Evolutionary conservation across 1,284 basidiomycete species (phyloP).

Genomic region (Porogramme epimiltina): DNA sequence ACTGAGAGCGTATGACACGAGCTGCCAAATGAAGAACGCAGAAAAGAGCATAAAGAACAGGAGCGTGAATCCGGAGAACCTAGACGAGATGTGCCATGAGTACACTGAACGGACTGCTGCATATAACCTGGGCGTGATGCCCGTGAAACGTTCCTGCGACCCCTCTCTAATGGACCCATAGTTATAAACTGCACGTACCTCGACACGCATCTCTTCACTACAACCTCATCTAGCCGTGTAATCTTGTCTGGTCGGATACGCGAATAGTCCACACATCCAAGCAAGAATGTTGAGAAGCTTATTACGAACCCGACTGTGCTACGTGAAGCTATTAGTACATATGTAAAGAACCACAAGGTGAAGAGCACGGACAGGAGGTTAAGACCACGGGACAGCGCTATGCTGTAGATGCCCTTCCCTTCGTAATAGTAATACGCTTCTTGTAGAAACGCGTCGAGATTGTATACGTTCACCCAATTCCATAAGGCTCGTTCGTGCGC

Average conservation of each 20-base stretch:
- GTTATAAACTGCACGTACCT: conserved; percentile 50
- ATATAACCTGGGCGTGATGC: too few species aligned
- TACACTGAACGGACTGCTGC: too few species aligned
- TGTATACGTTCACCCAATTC: conserved; percentile 99
- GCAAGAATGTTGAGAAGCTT: conserved; percentile 92
- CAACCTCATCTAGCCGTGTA: conserved; percentile 73
- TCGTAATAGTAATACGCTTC: conserved; percentile 96
- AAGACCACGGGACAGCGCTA: conserved; percentile 83
- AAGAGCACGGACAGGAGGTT: conserved; percentile 82
- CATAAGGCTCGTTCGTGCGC: conserved; percentile 91
- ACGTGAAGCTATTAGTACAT: conserved; percentile 30
- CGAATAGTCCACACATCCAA: conserved; percentile 94
- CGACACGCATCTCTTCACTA: conserved; percentile 81
- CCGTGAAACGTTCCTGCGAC: too few species aligned
- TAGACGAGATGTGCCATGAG: conserved; percentile 36
- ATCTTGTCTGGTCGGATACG: conserved; percentile 66
- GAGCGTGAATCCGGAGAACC: conserved; percentile 82
- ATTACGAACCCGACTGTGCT: conserved; percentile 98
- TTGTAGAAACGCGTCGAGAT: conserved; percentile 93
- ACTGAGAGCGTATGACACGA: conserved; percentile 62
- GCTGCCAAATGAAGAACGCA: conserved; percentile 80
- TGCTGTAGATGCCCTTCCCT: conserved; percentile 95
- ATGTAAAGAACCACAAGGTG: conserved; percentile 15
- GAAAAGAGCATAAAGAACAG: conserved; percentile 84
- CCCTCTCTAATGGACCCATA: not conserved